Conservation (phyloP, 192 early-diverging fungal genomes). For the Coemansia sp. region DNA sequence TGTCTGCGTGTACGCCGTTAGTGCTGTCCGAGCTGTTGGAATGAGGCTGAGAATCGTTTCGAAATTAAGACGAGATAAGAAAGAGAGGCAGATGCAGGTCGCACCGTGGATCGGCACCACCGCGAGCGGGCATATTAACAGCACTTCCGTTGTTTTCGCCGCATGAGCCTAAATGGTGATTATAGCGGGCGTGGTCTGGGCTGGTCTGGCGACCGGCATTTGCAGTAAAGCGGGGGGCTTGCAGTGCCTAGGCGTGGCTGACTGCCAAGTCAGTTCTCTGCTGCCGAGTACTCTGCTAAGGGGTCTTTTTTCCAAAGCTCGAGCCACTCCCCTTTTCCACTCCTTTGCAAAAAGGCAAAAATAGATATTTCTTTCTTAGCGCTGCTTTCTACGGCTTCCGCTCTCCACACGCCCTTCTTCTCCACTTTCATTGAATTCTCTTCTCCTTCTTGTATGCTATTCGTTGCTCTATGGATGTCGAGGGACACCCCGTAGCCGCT, state of each 20-base stretch:
- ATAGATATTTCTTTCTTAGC: background rate
- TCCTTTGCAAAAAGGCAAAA: background rate
- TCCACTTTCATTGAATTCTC: background rate
- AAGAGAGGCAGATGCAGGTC: conserved; percentile 32
- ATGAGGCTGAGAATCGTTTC: background rate
- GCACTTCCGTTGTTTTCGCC: background rate
- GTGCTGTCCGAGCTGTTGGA: background rate
- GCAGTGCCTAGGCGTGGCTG: background rate
- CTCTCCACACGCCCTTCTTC: background rate
- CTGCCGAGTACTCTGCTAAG: background rate
- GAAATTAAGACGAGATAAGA: background rate
- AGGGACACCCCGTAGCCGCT: conserved; percentile 6
- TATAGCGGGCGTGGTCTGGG: background rate
- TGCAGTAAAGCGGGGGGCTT: background rate
- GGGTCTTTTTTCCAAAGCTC: background rate
- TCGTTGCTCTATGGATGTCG: background rate
- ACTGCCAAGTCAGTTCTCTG: background rate
- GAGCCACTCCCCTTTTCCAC: background rate
- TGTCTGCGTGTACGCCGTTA: background rate
- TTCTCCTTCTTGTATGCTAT: background rate
- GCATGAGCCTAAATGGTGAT: background rate
- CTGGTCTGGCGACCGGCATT: background rate
- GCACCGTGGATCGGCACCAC: conserved; percentile 3
- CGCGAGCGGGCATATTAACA: background rate
- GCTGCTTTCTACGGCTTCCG: background rate